A percentile compares a stretch with the other conserved stretches of the same genome.
phyloP scores from a whole-genome alignment of 306 rosid species.

The Cucumis sativus region Cucumber_9930_V3 NC_026657.2:29509001-29509500 shows the following conservation, averaged over 20 bases:
- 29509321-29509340: slow-evolving; percentile 11
- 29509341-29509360: background rate
- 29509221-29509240: slow-evolving; percentile 69
- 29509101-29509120: no score
- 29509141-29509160: slow-evolving; percentile 49
- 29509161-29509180: slow-evolving; percentile 83
- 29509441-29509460: background rate
- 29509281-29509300: slow-evolving; percentile 74
- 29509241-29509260: slow-evolving; percentile 67
- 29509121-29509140: background rate
- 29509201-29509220: slow-evolving; percentile 71
- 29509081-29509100: no score
- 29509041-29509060: background rate
- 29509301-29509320: slow-evolving; percentile 75
- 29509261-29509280: slow-evolving; percentile 68
- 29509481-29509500: background rate
- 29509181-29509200: slow-evolving; percentile 75
- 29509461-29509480: background rate
- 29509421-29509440: no score
- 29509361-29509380: background rate
- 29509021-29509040: background rate
- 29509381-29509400: background rate
- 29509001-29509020: background rate
- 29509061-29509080: no score
- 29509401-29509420: background rate